Conservation (phyloP, 2,329 filamentous ascomycete species). For the Cadophora gregata region DNA sequence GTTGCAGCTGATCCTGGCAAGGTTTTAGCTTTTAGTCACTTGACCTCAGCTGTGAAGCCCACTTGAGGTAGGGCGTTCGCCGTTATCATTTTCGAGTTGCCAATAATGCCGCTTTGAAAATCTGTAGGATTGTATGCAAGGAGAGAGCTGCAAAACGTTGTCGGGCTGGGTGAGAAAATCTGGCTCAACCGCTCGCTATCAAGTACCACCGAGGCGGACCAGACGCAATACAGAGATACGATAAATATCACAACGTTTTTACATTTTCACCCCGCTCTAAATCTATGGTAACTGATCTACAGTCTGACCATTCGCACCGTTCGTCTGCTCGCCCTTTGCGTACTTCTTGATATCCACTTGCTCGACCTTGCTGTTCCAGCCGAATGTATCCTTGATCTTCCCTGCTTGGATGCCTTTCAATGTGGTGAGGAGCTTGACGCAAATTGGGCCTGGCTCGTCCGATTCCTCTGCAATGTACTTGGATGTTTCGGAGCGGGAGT, state of each 20-base stretch:
- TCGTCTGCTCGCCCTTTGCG: slow-evolving; percentile 28
- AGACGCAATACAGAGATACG: not conserved
- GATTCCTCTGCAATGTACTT: slow-evolving; percentile 60
- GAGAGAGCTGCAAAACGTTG: no score
- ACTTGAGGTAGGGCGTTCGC: no score
- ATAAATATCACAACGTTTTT: not conserved
- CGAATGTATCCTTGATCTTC: slow-evolving; percentile 69
- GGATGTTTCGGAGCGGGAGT: slow-evolving; percentile 55
- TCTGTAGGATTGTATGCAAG: no score
- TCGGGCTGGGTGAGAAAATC: no score
- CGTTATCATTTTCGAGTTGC: no score
- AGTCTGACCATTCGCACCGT: slow-evolving; percentile 34
- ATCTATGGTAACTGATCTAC: slow-evolving; percentile 28
- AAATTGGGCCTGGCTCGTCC: slow-evolving; percentile 76
- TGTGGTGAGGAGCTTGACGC: slow-evolving; percentile 72
- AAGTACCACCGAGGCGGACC: no score
- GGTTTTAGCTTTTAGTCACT: not conserved
- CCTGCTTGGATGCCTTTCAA: slow-evolving; percentile 88
- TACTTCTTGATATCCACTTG: slow-evolving; percentile 41
- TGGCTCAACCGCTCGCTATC: no score
- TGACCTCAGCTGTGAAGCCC: not conserved
- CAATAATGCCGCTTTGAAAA: no score
- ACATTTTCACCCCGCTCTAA: not conserved
- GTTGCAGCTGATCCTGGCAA: not conserved
- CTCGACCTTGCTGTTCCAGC: slow-evolving; percentile 44